Conservation (phyloP, 768 basidiomycete genomes). For the Termitomyces sp. region DNA sequence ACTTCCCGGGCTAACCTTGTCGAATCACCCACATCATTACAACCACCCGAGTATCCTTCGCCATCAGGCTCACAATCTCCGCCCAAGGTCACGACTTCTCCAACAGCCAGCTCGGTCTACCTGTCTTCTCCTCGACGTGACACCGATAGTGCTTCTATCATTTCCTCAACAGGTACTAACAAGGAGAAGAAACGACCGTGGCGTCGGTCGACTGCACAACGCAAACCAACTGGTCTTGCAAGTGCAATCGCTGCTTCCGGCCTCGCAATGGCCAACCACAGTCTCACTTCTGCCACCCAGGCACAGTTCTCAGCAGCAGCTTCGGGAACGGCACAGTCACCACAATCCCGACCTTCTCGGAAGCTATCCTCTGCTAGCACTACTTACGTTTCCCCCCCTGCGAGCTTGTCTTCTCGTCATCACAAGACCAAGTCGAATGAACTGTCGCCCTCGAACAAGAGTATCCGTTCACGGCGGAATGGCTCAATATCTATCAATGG, state of each 20-base stretch:
- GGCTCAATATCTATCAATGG: conserved; percentile 22
- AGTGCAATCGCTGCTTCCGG: conserved; percentile 63
- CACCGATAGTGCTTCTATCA: conserved; percentile 17
- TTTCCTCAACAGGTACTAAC: conserved; percentile 17
- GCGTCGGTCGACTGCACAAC: conserved; percentile 30
- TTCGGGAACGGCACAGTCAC: conserved; percentile 12
- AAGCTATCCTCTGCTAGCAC: conserved; percentile 13
- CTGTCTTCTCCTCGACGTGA: conserved; percentile 14
- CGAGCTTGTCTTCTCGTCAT: conserved; percentile 21
- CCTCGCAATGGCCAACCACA: conserved; percentile 58
- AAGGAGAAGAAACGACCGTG: conserved; percentile 38
- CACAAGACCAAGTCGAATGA: conserved; percentile 23
- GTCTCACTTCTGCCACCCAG: conserved; percentile 41
- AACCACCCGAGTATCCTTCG: conserved; percentile 21
- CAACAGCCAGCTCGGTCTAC: conserved; percentile 14
- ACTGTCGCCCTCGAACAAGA: conserved; percentile 25
- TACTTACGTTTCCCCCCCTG: conserved; percentile 20
- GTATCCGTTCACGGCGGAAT: conserved; percentile 7
- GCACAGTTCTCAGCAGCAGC: conserved; percentile 30
- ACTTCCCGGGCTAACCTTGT: conserved; percentile 25
- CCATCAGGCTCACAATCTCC: conserved; percentile 9
- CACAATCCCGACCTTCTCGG: neutral
- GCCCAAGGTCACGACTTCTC: conserved; percentile 4
- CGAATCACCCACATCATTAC: conserved; percentile 40
- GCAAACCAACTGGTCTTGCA: conserved; percentile 57